Conservation (phyloP, 345 rosid species). For the Boechera stricta region DNA sequence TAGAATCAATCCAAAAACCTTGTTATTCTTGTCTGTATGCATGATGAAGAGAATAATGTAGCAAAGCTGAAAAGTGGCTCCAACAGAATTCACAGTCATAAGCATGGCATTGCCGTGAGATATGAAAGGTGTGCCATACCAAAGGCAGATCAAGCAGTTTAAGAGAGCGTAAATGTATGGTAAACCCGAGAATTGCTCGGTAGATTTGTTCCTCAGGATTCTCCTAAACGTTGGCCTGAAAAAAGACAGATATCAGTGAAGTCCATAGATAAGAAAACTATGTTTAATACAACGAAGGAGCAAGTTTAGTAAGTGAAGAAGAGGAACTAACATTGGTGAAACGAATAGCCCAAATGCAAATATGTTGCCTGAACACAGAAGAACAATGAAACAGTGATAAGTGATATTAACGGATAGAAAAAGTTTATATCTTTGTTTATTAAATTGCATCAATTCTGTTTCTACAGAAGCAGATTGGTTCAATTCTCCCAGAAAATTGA, state of each 20-base stretch:
- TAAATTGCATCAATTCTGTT: not conserved
- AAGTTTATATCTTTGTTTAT: not conserved
- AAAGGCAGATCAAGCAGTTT: slow-evolving; percentile 80
- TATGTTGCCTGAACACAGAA: slow-evolving; percentile 71
- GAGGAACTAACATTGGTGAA: slow-evolving; percentile 74
- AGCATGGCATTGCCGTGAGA: slow-evolving; percentile 64
- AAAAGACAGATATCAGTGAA: slow-evolving; percentile 11
- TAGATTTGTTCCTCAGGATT: slow-evolving; percentile 75
- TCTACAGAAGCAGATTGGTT: not conserved
- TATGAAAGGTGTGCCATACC: slow-evolving; percentile 82
- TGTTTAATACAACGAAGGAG: not conserved
- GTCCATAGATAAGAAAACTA: slow-evolving; percentile 1
- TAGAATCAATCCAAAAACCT: slow-evolving; percentile 52
- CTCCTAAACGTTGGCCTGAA: slow-evolving; percentile 86
- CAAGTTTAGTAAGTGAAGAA: slow-evolving; percentile 1
- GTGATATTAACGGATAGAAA: not conserved
- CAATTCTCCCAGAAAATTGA: not conserved
- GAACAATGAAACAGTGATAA: slow-evolving; percentile 25
- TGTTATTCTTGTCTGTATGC: slow-evolving; percentile 60
- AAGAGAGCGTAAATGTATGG: slow-evolving; percentile 83
- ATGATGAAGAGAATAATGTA: slow-evolving; percentile 65
- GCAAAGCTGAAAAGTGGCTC: slow-evolving; percentile 71
- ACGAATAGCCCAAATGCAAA: slow-evolving; percentile 83
- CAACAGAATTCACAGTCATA: slow-evolving; percentile 73
- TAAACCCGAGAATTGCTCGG: slow-evolving; percentile 82